These are phyloP conservation scores for Boletus tomentosulus DNA, from an alignment of 768 basidiomycete genomes.

Conservation along the genomic window DNA sequence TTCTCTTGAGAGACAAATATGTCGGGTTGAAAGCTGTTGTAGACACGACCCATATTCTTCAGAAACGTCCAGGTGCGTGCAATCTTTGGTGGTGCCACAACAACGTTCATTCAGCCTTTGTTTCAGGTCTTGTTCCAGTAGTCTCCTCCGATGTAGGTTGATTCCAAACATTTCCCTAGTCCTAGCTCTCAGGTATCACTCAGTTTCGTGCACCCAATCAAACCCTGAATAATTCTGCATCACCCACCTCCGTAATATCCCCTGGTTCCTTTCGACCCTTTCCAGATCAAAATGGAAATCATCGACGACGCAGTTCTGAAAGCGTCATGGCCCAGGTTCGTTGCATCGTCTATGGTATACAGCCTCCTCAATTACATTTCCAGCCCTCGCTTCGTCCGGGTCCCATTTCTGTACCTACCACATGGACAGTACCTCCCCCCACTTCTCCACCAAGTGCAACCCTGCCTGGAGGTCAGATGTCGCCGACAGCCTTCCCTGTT, in stretches of 20 bases:
- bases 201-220: conserved; percentile 6
- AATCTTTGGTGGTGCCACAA: background rate
- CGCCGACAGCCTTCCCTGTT: conserved; percentile 9
- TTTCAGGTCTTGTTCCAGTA: conserved; percentile 1
- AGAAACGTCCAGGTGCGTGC: conserved; percentile 7
- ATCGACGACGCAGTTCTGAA: conserved; percentile 18
- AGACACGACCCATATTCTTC: conserved; percentile 2
- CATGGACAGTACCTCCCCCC: conserved; percentile 17
- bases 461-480: conserved; percentile 4
- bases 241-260: conserved; percentile 2
- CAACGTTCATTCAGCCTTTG: background rate
- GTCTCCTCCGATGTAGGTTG: conserved; percentile 11
- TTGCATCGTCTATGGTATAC: background rate
- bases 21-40: conserved; percentile 8
- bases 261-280: conserved; percentile 1
- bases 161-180: background rate
- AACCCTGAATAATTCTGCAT: conserved; percentile 2
- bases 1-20: conserved; percentile 21
- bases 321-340: conserved; percentile 17
- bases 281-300: conserved; percentile 3
- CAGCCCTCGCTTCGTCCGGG: conserved; percentile 12
- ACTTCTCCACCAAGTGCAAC: conserved; percentile 18
- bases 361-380: background rate
- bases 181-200: background rate
- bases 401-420: conserved; percentile 9